phyloP scores from a whole-genome alignment of 306 rosid species.

The Bauhinia variegata region DNA sequence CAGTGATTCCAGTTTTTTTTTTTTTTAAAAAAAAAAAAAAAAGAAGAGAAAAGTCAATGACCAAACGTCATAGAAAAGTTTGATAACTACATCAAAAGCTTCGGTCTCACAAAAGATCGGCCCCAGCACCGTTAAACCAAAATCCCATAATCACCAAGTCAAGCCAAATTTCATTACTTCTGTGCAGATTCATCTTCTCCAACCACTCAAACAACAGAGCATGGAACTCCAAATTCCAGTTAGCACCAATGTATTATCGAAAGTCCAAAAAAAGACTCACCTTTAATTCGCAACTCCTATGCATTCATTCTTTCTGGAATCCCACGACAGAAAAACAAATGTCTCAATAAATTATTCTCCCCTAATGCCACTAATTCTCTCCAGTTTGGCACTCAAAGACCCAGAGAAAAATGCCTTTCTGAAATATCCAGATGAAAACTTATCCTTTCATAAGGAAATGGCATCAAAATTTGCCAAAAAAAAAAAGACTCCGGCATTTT shows the following conservation, averaged over 20 bases:
- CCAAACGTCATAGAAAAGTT: constrained; percentile 39
- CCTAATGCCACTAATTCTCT: neutral
- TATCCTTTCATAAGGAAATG: constrained; percentile 22
- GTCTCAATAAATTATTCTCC: constrained; percentile 9
- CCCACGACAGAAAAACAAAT: constrained; percentile 7
- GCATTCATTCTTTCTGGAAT: no score
- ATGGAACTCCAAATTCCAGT: constrained; percentile 29
- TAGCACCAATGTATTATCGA: constrained; percentile 32
- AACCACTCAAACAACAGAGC: constrained; percentile 38
- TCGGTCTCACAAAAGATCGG: constrained; percentile 33
- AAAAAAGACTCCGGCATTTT: constrained; percentile 42
- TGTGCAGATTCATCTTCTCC: constrained; percentile 40
- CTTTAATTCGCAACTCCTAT: constrained; percentile 24
- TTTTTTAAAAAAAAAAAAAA: no score
- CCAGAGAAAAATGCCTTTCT: constrained; percentile 5
- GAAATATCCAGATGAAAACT: neutral
- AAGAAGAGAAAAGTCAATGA: constrained; percentile 27
- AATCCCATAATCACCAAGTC: constrained; percentile 40
- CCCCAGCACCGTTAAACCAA: constrained; percentile 37
- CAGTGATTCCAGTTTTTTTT: constrained; percentile 35
- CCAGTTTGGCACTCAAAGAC: constrained; percentile 18
- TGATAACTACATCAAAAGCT: constrained; percentile 46
- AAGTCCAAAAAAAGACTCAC: constrained; percentile 25
- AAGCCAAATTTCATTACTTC: constrained; percentile 37
- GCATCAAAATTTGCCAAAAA: constrained; percentile 38